Percentiles rank a stretch among this genome's conserved stretches.
Conservation (phyloP, 2,329 filamentous ascomycete species). For the Endocalyx cinctus region DNA sequence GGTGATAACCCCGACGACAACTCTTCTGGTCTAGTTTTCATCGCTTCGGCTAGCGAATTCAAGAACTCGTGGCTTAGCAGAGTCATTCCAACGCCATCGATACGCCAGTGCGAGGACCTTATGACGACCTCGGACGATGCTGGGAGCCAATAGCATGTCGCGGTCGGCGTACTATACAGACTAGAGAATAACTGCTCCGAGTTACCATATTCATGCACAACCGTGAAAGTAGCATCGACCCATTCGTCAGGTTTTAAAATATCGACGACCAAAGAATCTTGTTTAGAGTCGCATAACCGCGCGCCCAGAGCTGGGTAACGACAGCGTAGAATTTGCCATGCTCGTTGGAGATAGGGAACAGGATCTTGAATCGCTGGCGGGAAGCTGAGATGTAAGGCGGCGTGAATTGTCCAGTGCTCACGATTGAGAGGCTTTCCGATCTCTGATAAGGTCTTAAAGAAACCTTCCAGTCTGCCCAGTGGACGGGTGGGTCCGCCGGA, state of each 20-base stretch:
- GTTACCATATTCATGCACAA: no score
- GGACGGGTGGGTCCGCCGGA: no score
- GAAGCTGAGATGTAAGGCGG: not conserved
- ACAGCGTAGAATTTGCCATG: slow-evolving; percentile 1
- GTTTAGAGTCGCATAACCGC: no score
- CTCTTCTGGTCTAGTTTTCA: slow-evolving; percentile 1
- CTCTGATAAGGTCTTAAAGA: slow-evolving; percentile 2
- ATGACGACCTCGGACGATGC: slow-evolving; percentile 8
- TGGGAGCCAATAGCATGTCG: slow-evolving; percentile 16
- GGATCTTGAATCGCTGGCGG: not conserved
- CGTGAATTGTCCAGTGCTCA: slow-evolving; percentile 3
- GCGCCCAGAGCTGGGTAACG: slow-evolving; percentile 1
- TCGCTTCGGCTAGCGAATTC: slow-evolving; percentile 5
- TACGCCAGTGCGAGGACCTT: slow-evolving; percentile 15
- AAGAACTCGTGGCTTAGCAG: slow-evolving; percentile 12
- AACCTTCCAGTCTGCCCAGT: slow-evolving; percentile 2
- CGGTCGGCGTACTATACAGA: slow-evolving; percentile 6
- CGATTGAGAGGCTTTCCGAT: slow-evolving; percentile 2
- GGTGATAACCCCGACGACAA: no score
- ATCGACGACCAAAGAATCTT: no score
- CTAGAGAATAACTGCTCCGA: slow-evolving; percentile 13
- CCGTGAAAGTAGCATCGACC: no score
- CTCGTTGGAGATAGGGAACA: not conserved
- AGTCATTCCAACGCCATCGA: slow-evolving; percentile 14
- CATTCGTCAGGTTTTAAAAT: no score